Base-by-base conservation (phyloP, 192 early-diverging fungal genomes). In the Martensiomyces pterosporus region DNA sequence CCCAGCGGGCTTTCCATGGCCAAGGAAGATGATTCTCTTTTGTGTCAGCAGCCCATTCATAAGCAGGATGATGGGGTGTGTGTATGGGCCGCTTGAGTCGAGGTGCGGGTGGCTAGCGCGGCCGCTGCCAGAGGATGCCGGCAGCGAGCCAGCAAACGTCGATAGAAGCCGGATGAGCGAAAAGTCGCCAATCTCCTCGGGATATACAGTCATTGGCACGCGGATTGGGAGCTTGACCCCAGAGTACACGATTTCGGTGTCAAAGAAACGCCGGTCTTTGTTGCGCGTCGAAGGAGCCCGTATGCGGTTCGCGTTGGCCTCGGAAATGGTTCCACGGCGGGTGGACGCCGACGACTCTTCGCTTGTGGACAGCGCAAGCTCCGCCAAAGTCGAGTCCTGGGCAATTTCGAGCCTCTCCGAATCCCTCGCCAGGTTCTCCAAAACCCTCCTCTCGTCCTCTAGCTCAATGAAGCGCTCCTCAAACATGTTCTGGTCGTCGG, bases 111-210 rank as follows among this genome's bases (percentile, higher is more conserved):
- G 93, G 52, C 78, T 57, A 44, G 72, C 63, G 6, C 60, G 45
- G 27, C 67, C 79, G 25, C 71, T 64, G 18, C 57, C 52, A 2
- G 67, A 56, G 24, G 75, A 44, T 26, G 76, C 46, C 5, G 79
- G 76, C 37, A 60, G 47, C 13, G 54, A 43, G 36, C 72, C 60
- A 9, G 54, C 39, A 53, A 94, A 93, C 10, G 87, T 91, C 9
- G 82, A 81, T 13, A 93, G 78, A 19, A 93, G 72, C 49, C 84
- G 82, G 55, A 85, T 89, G 41, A 91, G 60, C 26, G 90, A 91
- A 52, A 92, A 92, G 64, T 96, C 93, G 55, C 93, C 88, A 14
- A 96, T 82, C 75, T 96, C 93, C 53, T 91, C 93, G 1, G 85
- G 80, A 49, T 86, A 91, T 25, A 92, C 71, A 4, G 86, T 86